A percentile compares a stretch with the other conserved stretches of the same genome.
phyloP scores from a whole-genome alignment of 2,329 filamentous ascomycete species.

The Colletotrichum sublineola region DNA sequence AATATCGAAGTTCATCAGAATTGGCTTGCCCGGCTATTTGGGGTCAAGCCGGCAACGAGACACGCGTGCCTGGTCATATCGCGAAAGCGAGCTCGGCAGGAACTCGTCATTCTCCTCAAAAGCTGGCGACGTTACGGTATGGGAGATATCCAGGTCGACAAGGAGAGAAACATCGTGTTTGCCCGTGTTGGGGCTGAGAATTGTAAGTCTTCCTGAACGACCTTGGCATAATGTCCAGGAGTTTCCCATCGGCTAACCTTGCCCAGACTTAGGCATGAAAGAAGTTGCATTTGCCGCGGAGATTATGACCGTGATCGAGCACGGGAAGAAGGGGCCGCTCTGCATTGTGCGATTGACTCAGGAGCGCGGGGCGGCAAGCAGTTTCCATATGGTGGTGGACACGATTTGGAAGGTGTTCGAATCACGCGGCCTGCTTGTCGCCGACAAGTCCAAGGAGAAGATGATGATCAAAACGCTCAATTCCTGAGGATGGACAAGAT shows the following conservation, averaged over 20 bases:
- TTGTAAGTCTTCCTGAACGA: slow-evolving; percentile 67
- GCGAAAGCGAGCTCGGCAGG: slow-evolving; percentile 78
- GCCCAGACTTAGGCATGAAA: slow-evolving; percentile 81
- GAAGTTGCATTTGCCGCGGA: slow-evolving; percentile 90
- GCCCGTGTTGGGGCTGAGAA: slow-evolving; percentile 83
- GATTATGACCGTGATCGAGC: slow-evolving; percentile 89
- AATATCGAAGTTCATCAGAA: slow-evolving; percentile 80
- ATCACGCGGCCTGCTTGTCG: slow-evolving; percentile 75
- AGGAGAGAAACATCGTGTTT: slow-evolving; percentile 82
- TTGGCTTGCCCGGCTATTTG: slow-evolving; percentile 90
- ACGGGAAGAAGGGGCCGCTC: slow-evolving; percentile 81
- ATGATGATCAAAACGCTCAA: slow-evolving; percentile 81
- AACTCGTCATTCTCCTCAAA: slow-evolving; percentile 79
- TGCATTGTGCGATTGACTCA: slow-evolving; percentile 90
- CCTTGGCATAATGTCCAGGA: not conserved
- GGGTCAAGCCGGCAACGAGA: slow-evolving; percentile 85
- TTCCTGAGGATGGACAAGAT: slow-evolving; percentile 52
- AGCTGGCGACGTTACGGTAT: slow-evolving; percentile 90
- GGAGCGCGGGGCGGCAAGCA: slow-evolving; percentile 90
- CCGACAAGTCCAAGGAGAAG: slow-evolving; percentile 74
- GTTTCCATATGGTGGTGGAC: slow-evolving; percentile 86
- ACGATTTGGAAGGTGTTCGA: slow-evolving; percentile 79
- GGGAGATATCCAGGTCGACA: slow-evolving; percentile 82
- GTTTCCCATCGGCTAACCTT: slow-evolving; percentile 41
- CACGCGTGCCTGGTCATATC: slow-evolving; percentile 82